Percentiles rank a stretch among this genome's conserved stretches.
Conservation (phyloP, 345 rosid species). For the Turnera subulata region DNA sequence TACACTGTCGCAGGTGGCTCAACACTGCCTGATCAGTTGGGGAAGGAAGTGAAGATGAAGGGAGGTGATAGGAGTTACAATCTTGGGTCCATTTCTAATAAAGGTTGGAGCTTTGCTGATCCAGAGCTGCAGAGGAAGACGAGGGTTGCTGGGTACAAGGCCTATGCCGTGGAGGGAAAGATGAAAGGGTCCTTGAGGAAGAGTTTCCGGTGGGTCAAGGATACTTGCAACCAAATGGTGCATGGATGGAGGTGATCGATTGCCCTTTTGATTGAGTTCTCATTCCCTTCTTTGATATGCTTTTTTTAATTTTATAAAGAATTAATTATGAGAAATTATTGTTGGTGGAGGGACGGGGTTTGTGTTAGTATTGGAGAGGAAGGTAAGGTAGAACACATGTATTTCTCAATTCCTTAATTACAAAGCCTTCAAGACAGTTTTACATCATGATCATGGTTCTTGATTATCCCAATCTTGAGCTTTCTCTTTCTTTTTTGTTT, state of each 20-base stretch:
- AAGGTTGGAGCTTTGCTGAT: slow-evolving; percentile 69
- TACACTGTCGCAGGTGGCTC: slow-evolving; percentile 41
- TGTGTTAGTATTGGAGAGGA: too few relatives aligned
- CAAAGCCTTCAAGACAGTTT: too few relatives aligned
- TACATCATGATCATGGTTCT: too few relatives aligned
- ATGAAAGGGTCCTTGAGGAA: slow-evolving; percentile 85
- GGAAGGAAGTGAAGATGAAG: slow-evolving; percentile 46
- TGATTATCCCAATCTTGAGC: too few relatives aligned
- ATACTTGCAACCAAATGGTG: slow-evolving; percentile 54
- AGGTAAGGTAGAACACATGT: too few relatives aligned
- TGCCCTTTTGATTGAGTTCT: too few relatives aligned
- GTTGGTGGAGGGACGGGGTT: too few relatives aligned
- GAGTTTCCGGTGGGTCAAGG: slow-evolving; percentile 88
- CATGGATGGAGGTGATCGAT: slow-evolving; percentile 51
- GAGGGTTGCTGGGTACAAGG: slow-evolving; percentile 84
- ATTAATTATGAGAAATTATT: too few relatives aligned
- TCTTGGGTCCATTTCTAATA: slow-evolving; percentile 35
- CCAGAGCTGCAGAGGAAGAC: slow-evolving; percentile 89
- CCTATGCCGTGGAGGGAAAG: slow-evolving; percentile 76
- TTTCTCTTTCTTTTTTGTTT: too few relatives aligned
- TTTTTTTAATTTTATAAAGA: too few relatives aligned
- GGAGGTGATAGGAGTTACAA: slow-evolving; percentile 38
- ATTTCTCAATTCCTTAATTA: too few relatives aligned
- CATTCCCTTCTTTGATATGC: too few relatives aligned
- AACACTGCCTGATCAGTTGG: slow-evolving; percentile 23